These are phyloP conservation scores for Lachnellula occidentalis DNA, from an alignment of 2,329 filamentous ascomycete genomes.

Conservation along the genomic window DNA sequence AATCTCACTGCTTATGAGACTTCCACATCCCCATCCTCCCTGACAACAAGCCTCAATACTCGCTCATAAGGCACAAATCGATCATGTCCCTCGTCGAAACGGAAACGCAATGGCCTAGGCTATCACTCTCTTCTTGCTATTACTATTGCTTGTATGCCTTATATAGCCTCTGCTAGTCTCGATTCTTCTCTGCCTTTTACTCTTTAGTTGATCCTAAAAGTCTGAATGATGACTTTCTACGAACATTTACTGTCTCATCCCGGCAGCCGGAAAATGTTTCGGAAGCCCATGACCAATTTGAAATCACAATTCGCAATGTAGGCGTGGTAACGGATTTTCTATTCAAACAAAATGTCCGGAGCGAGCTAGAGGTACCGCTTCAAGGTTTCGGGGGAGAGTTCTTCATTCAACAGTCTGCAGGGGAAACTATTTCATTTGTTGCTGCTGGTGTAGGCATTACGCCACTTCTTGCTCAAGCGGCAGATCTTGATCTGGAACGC, in stretches of 20 bases:
- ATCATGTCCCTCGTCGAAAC: conserved; percentile 32
- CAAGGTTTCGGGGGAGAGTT: conserved; percentile 70
- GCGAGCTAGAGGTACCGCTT: conserved; percentile 58
- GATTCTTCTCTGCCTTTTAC: no score
- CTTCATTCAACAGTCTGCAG: conserved; percentile 32
- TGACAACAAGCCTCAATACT: background rate
- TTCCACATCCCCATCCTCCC: background rate
- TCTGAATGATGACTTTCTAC: conserved; percentile 77
- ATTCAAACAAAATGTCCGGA: conserved; percentile 49
- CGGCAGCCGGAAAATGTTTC: conserved; percentile 15
- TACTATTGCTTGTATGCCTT: no score
- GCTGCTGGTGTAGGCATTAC: conserved; percentile 82
- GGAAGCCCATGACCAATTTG: conserved; percentile 39
- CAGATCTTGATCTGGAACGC: conserved; percentile 39
- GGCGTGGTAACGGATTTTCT: conserved; percentile 64
- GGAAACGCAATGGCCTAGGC: conserved; percentile 51
- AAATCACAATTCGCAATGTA: conserved; percentile 66
- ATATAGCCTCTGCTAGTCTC: no score
- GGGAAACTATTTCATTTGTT: conserved; percentile 50
- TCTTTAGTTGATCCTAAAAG: conserved; percentile 74
- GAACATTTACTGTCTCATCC: conserved; percentile 78
- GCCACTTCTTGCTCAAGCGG: conserved; percentile 67
- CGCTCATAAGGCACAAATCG: background rate
- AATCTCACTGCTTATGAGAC: background rate
- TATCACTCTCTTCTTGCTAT: no score